A percentile compares a stretch with the other conserved stretches of the same genome.
These are phyloP conservation scores for Fusarium sp. DNA, from an alignment of 2,329 filamentous ascomycete species.

Conservation along the genomic window DNA sequence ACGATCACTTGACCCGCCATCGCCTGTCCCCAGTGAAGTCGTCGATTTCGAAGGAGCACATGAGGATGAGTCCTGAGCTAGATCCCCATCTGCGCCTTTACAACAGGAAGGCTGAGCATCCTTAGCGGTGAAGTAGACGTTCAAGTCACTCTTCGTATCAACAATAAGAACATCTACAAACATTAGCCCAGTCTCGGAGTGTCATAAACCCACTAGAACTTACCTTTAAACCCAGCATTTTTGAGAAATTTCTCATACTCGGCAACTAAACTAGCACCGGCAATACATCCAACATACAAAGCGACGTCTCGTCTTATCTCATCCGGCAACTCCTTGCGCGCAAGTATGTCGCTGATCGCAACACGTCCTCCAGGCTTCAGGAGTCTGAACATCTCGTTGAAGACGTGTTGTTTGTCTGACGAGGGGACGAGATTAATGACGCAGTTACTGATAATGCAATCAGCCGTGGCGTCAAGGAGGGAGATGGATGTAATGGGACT, in stretches of 20 bases:
- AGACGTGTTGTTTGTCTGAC: constrained; percentile 63
- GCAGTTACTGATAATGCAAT: constrained; percentile 69
- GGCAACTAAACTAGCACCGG: constrained; percentile 63
- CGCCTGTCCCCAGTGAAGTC: accelerated
- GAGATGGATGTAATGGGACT: background rate
- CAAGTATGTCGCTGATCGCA: constrained; percentile 70
- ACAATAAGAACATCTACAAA: background rate
- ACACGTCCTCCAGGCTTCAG: constrained; percentile 67
- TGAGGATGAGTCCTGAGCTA: background rate
- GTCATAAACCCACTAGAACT: background rate
- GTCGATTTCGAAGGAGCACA: background rate
- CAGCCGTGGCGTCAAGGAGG: background rate
- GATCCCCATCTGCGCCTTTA: accelerated
- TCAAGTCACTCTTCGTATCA: background rate
- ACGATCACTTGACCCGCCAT: accelerated
- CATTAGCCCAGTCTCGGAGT: no score
- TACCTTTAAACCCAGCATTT: constrained; percentile 63
- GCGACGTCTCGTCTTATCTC: constrained; percentile 61
- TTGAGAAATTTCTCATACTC: constrained; percentile 64
- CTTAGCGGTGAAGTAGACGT: background rate
- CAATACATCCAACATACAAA: constrained; percentile 70
- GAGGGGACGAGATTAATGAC: constrained; percentile 69
- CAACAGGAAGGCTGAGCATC: background rate
- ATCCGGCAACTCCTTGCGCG: constrained; percentile 57
- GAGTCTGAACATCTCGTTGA: constrained; percentile 67